phyloP scores from a whole-genome alignment of 2,329 filamentous ascomycete genomes.

The Phoma herbarum region DNA sequence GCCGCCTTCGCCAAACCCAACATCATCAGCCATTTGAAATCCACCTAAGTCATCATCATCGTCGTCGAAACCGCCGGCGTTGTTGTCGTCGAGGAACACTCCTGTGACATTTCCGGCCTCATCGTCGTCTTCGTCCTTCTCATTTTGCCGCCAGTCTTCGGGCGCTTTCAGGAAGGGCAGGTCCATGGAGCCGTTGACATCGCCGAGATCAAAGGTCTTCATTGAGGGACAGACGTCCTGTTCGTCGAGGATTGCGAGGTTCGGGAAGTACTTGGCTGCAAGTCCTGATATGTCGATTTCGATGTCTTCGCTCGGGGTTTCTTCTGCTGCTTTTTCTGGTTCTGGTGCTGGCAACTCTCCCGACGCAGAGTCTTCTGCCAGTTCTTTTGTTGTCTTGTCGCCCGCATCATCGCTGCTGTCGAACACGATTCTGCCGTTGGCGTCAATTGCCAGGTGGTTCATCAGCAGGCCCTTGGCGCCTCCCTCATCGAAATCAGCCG shows the following conservation, averaged over 20 bases:
- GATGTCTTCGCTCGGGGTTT: slow-evolving; percentile 65
- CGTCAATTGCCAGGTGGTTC: slow-evolving; percentile 96
- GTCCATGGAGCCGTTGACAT: slow-evolving; percentile 83
- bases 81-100: slow-evolving; percentile 86
- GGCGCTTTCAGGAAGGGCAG: slow-evolving; percentile 90
- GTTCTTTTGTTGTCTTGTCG: slow-evolving; percentile 59
- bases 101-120: slow-evolving; percentile 72
- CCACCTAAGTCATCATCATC: slow-evolving; percentile 73
- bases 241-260: slow-evolving; percentile 77
- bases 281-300: slow-evolving; percentile 82
- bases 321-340: slow-evolving; percentile 44
- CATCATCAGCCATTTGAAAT: slow-evolving; percentile 67
- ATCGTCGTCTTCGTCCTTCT: slow-evolving; percentile 66
- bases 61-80: slow-evolving; percentile 80
- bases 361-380: slow-evolving; percentile 56
- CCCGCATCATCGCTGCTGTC: slow-evolving; percentile 91
- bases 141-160: slow-evolving; percentile 82
- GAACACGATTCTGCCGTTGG: slow-evolving; percentile 91
- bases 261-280: slow-evolving; percentile 83
- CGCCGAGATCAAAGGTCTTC: slow-evolving; percentile 90
- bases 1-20: slow-evolving; percentile 93
- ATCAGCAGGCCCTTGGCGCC: slow-evolving; percentile 93
- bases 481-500: slow-evolving; percentile 97
- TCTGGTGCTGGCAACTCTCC: slow-evolving; percentile 47
- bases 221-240: slow-evolving; percentile 95